phyloP scores from a whole-genome alignment of 2,329 filamentous ascomycete species.

The Pseudocercospora musae region DNA sequence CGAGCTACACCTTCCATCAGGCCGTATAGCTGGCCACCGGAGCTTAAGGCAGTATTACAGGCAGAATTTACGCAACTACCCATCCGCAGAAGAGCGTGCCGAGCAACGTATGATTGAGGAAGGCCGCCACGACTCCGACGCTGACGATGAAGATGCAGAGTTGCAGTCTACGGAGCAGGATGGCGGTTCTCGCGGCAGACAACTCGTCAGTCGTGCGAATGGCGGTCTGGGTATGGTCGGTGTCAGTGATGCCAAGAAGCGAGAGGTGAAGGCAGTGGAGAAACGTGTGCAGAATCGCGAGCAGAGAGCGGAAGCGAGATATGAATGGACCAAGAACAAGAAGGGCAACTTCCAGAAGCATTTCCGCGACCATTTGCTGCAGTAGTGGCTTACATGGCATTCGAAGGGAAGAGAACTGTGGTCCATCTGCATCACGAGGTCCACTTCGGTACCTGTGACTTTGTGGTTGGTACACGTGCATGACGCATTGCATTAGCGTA shows the following conservation, averaged over 20 bases:
- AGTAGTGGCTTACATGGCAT: constrained; percentile 28
- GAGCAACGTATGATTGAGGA: constrained; percentile 60
- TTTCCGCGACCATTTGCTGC: constrained; percentile 56
- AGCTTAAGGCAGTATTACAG: constrained; percentile 84
- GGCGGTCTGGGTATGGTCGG: constrained; percentile 75
- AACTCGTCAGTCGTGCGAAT: constrained; percentile 62
- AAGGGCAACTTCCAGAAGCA: constrained; percentile 75
- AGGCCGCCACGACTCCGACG: constrained; percentile 45
- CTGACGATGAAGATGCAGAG: constrained; percentile 45
- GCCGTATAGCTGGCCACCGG: constrained; percentile 84
- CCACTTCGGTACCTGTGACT: neutral
- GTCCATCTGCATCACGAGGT: neutral
- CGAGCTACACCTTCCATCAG: constrained; percentile 88
- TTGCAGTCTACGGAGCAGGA: constrained; percentile 19
- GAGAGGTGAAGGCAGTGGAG: constrained; percentile 63
- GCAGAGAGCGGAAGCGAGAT: constrained; percentile 49
- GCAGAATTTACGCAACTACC: constrained; percentile 86
- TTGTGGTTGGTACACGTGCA: constrained; percentile 1
- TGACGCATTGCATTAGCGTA: constrained; percentile 2
- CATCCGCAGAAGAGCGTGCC: constrained; percentile 71
- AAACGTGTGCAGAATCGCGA: constrained; percentile 66
- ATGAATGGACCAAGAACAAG: constrained; percentile 69
- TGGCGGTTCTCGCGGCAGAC: constrained; percentile 36
- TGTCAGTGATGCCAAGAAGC: constrained; percentile 71
- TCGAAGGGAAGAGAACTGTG: neutral